Base-by-base conservation (phyloP, 768 basidiomycete species). In the Pisolithus albus region DNA sequence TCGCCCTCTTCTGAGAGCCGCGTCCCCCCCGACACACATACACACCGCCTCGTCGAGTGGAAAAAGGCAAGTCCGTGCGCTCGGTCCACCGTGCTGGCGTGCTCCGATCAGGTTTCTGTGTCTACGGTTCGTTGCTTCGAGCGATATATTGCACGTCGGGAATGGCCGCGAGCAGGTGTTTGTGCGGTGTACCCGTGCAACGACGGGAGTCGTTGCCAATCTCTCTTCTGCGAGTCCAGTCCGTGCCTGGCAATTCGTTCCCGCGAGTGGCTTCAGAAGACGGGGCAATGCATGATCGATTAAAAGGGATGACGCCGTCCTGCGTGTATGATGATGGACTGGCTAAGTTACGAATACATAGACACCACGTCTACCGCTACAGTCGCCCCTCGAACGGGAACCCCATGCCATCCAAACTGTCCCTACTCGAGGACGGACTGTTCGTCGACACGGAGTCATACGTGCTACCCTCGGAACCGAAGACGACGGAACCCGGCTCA, bases 71-170 rank as follows among this genome's bases (percentile, higher is more conserved):
- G 24, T 16, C 21, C 43, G n/a, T 26, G 6, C 28, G 38, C 43
- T 18, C 46, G 47, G 34, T 10, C 9, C 46, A 46, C 38, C 26
- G 55, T 52, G 19, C 58, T 60, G 60, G 61, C 61, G 61, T 50
- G 50, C 49, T 53, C 61, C 58, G 61, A 49, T 53, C 49, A 32
- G 36, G 18, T 39, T 47, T 19, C 26, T 38, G 10, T 34, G 2
- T 34, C 34, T 34, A 34, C 34, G 34, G 34, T 34, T 34, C 34
- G 34, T 34, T 36, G 47, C 60, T 63, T 63, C 62, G 53, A 54
- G 42, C 60, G 62, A 64, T 64, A 55, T 48, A 64, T 64, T 64
- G 54, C 62, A 49, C 53, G 47, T 37, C 47, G 23, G 48, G 43
- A 42, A 37, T 9, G 47, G 60, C 42, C 52, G 7, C 40, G 41